Evolutionary conservation across 805 yeast genomes (phyloP), one percentile per base, ranked within the genome.

Genomic region (Suhomyces tanzawaensis): DNA sequence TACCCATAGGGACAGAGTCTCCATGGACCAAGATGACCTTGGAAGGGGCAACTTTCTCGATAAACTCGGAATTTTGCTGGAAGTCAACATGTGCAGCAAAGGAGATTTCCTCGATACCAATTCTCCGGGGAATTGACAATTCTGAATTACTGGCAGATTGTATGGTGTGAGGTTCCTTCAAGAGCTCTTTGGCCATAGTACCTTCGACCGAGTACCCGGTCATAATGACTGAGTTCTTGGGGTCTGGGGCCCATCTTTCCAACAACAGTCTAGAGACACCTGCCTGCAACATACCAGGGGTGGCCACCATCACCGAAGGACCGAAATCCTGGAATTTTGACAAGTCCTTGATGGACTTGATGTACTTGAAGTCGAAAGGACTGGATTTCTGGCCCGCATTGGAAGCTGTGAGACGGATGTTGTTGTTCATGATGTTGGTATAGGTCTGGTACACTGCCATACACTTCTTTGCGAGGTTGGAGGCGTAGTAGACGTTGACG

Each of bases 71-170:
- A 51, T 93, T 93, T 55, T 93, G 96, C 52, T 85, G 88, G 61
- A 84, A 93, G 58, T 93, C 99, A 16, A 93, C 99, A 62, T 93
- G 99, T 0, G 99, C 99, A n/a, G 99, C 98, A 71, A 93, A 93
- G 1, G 98, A 90, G 3, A 93, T 83, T 60, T 93, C 99, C 47
- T 91, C 97, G 13, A 93, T 82, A 32, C 76, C 77, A 39, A 95
- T 64, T 46, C 97, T 74, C 54, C 99, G 79, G 4, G 98, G 97
- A 28, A 93, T 83, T 42, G 79, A 76, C 14, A 81, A 66, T 44
- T 89, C 96, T 0, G 95, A 86, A 48, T 86, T 87, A n/a, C 72
- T 67, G 17, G 79, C 66, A 0, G 97, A 83, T 1, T 93, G 95
- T 34, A 93, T 87, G n/a, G 87, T 85, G 26, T 79, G 77, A 1